Conservation (phyloP, 768 basidiomycete genomes). For the Phaffia tasmanica region DNA sequence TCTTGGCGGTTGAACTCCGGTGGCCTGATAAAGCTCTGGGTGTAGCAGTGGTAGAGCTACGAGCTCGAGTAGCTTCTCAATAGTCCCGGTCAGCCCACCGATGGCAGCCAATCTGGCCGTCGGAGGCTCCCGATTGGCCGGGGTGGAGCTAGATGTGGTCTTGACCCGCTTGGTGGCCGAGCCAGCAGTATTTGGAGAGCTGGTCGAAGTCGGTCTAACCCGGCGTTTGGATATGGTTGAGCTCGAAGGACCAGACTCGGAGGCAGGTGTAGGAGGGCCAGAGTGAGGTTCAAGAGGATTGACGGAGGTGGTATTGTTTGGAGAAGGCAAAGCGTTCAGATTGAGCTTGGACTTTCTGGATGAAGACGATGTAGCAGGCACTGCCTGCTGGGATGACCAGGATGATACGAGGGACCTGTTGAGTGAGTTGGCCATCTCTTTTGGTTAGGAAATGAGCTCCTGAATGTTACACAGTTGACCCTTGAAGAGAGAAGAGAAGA, state of each 20-base stretch:
- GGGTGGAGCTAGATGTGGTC: neutral
- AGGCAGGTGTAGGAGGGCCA: too few relatives aligned
- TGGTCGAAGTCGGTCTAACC: too few relatives aligned
- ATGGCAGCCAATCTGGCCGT: conserved; percentile 66
- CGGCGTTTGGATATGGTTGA: too few relatives aligned
- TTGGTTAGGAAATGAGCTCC: too few relatives aligned
- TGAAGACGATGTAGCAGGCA: too few relatives aligned
- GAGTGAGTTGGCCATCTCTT: conserved; percentile 8
- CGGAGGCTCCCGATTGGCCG: conserved; percentile 45
- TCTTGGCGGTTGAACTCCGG: conserved; percentile 80
- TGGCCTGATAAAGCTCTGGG: conserved; percentile 88
- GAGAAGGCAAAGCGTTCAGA: conserved; percentile 8
- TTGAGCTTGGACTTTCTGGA: conserved; percentile 21
- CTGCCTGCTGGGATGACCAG: conserved; percentile 13
- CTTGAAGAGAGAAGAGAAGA: too few relatives aligned
- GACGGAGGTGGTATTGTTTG: too few relatives aligned
- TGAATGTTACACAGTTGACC: too few relatives aligned
- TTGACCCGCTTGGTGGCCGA: too few relatives aligned
- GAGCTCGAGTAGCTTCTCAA: conserved; percentile 91
- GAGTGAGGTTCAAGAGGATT: too few relatives aligned
- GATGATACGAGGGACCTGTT: conserved; percentile 8
- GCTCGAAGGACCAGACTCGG: too few relatives aligned
- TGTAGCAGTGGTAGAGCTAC: conserved; percentile 90
- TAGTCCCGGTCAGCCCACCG: conserved; percentile 71
- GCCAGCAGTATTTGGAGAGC: too few relatives aligned